Evolutionary conservation across 441 rosid genomes (phyloP), one percentile per base, ranked within the genome.

Genomic region (Erodium trifolium): DNA sequence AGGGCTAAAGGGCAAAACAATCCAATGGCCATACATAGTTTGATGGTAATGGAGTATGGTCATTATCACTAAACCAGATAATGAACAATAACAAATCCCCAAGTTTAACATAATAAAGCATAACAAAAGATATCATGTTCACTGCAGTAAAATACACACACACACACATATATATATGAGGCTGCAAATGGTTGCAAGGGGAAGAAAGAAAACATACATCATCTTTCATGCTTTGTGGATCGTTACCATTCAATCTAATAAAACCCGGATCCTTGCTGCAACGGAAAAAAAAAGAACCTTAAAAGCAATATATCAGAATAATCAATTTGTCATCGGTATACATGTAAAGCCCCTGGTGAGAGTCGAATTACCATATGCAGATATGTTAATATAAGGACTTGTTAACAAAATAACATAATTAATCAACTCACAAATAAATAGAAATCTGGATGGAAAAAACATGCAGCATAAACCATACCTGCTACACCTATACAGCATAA

Each of bases 191-290:
- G 41, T 37, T 67, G 49, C 27, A 69, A 12, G 69, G 45, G 68
- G 75, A 70, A 74, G 70, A 60, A 76, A 68, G 13, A 75, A 60
- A 75, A 78, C 96, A 45, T 73, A 94, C 98, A 78, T 94, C 98
- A 81, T 94, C 99, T 81, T 92, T 92, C 82, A 84, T 84, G 78
- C 68, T 90, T 74, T 85, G 88, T 13, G 84, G 82, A 85, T 90
- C 96, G 74, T 82, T 90, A n/a, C 76, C 80, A 72, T 82, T 92
- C 92, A 81, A 85, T 84, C 79, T 86, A 79, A 94, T 86, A 81
- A 80, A 94, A 71, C 98, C 99, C 1, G 98, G 98, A 84, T 94
- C 96, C 84, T 90, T 94, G 71, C 97, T 92, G 95, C 78, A 80
- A 72, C 70, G 11, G 19, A 45, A 69, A 67, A 34, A 37, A n/a